A percentile compares a stretch with the other conserved stretches of the same genome.
Conservation (phyloP, 176 grass and related monocot species). For the Carex myosuroides region DNA sequence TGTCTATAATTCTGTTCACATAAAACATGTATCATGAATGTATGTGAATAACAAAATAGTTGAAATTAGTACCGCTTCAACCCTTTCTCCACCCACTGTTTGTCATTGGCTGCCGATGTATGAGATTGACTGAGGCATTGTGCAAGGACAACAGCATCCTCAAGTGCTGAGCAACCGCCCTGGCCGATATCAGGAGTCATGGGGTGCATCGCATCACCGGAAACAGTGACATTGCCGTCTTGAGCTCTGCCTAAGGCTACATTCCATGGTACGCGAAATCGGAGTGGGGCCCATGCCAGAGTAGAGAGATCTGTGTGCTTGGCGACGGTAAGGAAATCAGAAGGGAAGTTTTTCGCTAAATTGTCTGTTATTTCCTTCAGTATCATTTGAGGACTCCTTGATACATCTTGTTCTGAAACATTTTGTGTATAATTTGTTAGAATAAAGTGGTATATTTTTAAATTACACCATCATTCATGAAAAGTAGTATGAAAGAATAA, state of each 20-base stretch:
- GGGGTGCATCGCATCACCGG: slow-evolving; percentile 27
- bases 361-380: slow-evolving; percentile 20
- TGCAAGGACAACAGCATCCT: slow-evolving; percentile 31
- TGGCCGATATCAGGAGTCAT: slow-evolving; percentile 20
- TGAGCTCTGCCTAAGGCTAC: slow-evolving; percentile 12
- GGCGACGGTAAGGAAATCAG: not conserved
- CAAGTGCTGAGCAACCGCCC: slow-evolving; percentile 22
- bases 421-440: not conserved
- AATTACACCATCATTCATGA: not conserved
- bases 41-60: not conserved
- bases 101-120: not conserved
- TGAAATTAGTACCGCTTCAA: slow-evolving; percentile 1
- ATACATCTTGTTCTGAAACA: slow-evolving; percentile 20
- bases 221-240: not conserved
- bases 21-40: not conserved
- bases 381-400: slow-evolving; percentile 17
- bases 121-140: slow-evolving; percentile 19
- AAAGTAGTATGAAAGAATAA: not conserved
- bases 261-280: slow-evolving; percentile 19
- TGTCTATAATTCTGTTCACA: not conserved
- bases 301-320: slow-evolving; percentile 12
- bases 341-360: slow-evolving; percentile 14
- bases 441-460: not conserved
- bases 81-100: not conserved
- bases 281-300: slow-evolving; percentile 20